phyloP scores from a whole-genome alignment of 2,329 filamentous ascomycete species.

The Coniochaeta pulveracea region DNA sequence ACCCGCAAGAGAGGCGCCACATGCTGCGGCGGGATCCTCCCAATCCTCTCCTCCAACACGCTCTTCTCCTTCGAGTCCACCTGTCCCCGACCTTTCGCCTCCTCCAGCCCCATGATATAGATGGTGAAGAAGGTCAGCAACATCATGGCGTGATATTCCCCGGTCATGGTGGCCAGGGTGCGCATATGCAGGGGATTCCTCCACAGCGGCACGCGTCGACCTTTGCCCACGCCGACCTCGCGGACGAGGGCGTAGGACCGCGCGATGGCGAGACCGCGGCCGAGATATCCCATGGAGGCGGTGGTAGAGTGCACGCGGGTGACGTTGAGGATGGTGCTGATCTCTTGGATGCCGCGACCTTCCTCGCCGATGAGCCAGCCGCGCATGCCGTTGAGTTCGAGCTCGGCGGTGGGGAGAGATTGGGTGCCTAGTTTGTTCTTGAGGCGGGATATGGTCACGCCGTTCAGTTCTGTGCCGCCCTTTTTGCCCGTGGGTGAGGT shows the following conservation, averaged over 20 bases:
- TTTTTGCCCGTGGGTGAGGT: conserved; percentile 14
- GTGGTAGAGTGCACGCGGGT: conserved; percentile 49
- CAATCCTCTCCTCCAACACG: conserved; percentile 15
- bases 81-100: conserved; percentile 18
- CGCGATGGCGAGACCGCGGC: conserved; percentile 44
- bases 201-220: conserved; percentile 32
- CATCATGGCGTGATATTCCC: conserved; percentile 44
- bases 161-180: conserved; percentile 43
- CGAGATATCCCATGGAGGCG: conserved; percentile 37
- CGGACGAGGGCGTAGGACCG: conserved; percentile 47
- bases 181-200: conserved; percentile 45
- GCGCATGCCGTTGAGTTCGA: conserved; percentile 52
- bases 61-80: conserved; percentile 11
- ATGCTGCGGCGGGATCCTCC: conserved; percentile 18
- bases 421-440: conserved; percentile 66
- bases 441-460: conserved; percentile 54
- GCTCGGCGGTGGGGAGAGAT: conserved; percentile 59
- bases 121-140: conserved; percentile 42
- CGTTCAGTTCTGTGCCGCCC: conserved; percentile 43
- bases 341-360: conserved; percentile 56
- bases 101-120: conserved; percentile 41
- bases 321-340: conserved; percentile 57
- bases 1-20: conserved; percentile 38
- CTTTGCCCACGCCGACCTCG: conserved; percentile 32
- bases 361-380: conserved; percentile 56